Conservation (phyloP, 2,329 filamentous ascomycete genomes). For the Tolypocladium nubicola region DNA sequence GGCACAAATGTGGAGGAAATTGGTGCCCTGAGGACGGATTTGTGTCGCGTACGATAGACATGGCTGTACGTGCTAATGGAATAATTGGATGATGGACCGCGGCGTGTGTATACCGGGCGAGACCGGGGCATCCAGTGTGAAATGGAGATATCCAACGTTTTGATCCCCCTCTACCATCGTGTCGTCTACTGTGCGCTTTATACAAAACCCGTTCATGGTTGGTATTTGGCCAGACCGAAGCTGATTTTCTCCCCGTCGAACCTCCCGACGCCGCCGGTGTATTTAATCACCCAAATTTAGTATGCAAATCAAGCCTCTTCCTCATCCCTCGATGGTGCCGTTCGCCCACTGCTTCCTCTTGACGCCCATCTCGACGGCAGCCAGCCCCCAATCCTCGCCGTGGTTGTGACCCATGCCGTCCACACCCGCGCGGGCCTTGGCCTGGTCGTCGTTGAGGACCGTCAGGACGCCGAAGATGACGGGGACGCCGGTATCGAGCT, state of each 20-base stretch:
- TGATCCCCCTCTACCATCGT: not conserved
- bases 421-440: constrained; percentile 71
- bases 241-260: not conserved
- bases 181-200: not conserved
- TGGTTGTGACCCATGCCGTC: constrained; percentile 68
- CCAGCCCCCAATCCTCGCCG: constrained; percentile 90
- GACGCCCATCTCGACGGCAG: constrained; percentile 85
- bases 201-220: not conserved
- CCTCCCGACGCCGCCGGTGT: not conserved
- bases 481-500: constrained; percentile 79
- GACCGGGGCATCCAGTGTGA: not conserved
- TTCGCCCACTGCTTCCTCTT: constrained; percentile 79
- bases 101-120: not conserved
- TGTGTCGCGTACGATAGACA: constrained; percentile 10
- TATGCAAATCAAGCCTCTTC: not conserved
- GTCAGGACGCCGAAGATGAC: constrained; percentile 91
- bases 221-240: not conserved
- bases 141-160: not conserved
- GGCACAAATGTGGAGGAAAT: constrained; percentile 6
- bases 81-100: constrained; percentile 7
- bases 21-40: constrained; percentile 4
- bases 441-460: constrained; percentile 80
- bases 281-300: not conserved
- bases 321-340: constrained; percentile 45
- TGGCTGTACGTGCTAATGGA: constrained; percentile 12